Conservation (phyloP, 805 yeast species). For the Candida dajiaensis region DNA sequence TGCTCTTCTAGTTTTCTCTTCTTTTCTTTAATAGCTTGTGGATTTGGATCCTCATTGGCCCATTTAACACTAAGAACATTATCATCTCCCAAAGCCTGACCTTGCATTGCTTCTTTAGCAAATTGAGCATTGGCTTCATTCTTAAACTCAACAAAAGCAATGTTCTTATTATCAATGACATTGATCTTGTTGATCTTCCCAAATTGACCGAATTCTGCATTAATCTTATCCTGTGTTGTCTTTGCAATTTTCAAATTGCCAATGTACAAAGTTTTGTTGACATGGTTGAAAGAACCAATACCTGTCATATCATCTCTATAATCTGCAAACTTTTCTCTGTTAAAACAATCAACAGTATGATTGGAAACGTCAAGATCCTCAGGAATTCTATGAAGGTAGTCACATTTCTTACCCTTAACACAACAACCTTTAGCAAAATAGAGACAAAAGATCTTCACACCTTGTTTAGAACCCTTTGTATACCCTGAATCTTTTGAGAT, state of each 20-base stretch:
- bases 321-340: slow-evolving; percentile 76
- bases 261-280: slow-evolving; percentile 72
- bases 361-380: slow-evolving; percentile 47
- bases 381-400: slow-evolving; percentile 76
- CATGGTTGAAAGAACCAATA: slow-evolving; percentile 68
- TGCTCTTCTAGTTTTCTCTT: slow-evolving; percentile 28
- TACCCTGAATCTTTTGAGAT: slow-evolving; percentile 64
- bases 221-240: slow-evolving; percentile 32
- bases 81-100: slow-evolving; percentile 63
- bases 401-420: slow-evolving; percentile 68
- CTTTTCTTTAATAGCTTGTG: slow-evolving; percentile 43
- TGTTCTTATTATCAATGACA: slow-evolving; percentile 52
- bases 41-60: slow-evolving; percentile 89
- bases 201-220: slow-evolving; percentile 58
- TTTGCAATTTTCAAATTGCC: slow-evolving; percentile 46
- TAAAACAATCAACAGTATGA: slow-evolving; percentile 82
- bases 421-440: slow-evolving; percentile 91
- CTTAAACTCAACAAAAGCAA: slow-evolving; percentile 74
- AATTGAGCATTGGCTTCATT: slow-evolving; percentile 80
- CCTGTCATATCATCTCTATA: slow-evolving; percentile 94
- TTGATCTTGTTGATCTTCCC: slow-evolving; percentile 70
- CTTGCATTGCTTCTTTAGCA: slow-evolving; percentile 92
- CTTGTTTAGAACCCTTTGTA: slow-evolving; percentile 56
- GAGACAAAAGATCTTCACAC: slow-evolving; percentile 54
- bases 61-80: slow-evolving; percentile 72